Evolutionary conservation across 805 yeast species (phyloP), one percentile per base, ranked within the genome.

Genomic region (Starmera dryadoides): DNA sequence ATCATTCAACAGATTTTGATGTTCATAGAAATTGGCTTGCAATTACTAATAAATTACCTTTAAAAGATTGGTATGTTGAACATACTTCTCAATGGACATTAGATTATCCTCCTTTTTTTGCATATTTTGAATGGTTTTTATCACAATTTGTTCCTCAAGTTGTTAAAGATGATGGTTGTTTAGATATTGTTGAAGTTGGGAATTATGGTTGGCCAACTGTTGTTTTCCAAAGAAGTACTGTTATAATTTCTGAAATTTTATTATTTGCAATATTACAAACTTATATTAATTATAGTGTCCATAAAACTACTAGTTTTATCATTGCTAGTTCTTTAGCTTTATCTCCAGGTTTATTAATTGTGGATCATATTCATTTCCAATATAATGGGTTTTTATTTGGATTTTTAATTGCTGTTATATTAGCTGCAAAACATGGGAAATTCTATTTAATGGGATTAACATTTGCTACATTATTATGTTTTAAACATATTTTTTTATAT

Each of bases 1-100:
- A 91, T 60, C 88, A 77, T 49, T 89, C 97, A 11, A 93, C 98
- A 1, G 98, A 93, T 59, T 91, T 93, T 52, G 98, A 93, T 57
- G 98, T 93, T 19, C 98, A 93, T 60, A 68, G 98, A 42, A 93
- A 93, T 56, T 93, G 98, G 98, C 71, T 93, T 17, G 95, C 98
- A 0, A 81, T 93, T 36, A 91, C 98, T 1, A 64, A 79, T 50
- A 70, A 71, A 5, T 61, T 89, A 16, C 97, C 97, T 0, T 36
- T 89, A 15, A 62, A 63, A 14, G 58, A 82, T 39, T 93, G 99
- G 99, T 93, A 93, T 56, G 57, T 69, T 32, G 96, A 93, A 47
- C 60, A 68, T 35, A 77, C 86, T 0, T 73, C 77, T 34, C 88
- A 84, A 55, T 93, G 98, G 97, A 93, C 98, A 0, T 64, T 93